Evolutionary conservation across 352 stramenopile species (phyloP).

Genomic region (Nothophytophthora sp.): DNA sequence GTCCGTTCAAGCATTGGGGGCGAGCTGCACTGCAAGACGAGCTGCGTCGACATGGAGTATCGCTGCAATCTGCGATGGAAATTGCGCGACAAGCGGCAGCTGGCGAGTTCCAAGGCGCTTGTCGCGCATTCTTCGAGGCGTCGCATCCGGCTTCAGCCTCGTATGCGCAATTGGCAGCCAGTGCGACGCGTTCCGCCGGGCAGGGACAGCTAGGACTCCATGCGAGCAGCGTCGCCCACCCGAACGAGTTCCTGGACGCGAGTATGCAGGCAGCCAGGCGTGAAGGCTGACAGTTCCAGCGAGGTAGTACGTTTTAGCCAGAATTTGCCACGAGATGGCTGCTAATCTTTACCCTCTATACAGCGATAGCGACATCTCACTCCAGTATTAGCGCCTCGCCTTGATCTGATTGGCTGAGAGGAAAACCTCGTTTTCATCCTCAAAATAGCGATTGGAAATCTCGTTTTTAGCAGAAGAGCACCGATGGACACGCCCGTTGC

Average conservation of each 20-base stretch:
- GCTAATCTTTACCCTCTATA: too few species aligned
- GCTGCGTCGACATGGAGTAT: slow-evolving; percentile 31
- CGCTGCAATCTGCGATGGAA: slow-evolving; percentile 9
- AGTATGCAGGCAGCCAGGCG: slow-evolving; percentile 26
- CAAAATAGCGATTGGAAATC: slow-evolving; percentile 1
- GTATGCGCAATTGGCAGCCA: slow-evolving; percentile 13
- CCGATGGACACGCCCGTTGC: too few species aligned
- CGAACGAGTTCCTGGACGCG: slow-evolving; percentile 55
- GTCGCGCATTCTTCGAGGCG: slow-evolving; percentile 47
- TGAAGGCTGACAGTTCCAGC: not conserved
- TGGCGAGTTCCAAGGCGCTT: slow-evolving; percentile 46
- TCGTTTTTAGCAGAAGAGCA: slow-evolving; percentile 12
- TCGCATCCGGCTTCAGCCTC: slow-evolving; percentile 24
- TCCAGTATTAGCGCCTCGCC: too few species aligned
- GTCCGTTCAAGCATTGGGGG: slow-evolving; percentile 83
- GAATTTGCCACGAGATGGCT: too few species aligned
- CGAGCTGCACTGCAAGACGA: slow-evolving; percentile 37
- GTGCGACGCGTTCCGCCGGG: not conserved
- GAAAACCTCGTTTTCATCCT: slow-evolving; percentile 8
- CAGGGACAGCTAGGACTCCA: not conserved
- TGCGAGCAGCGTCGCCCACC: slow-evolving; percentile 39
- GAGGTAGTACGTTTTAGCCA: too few species aligned
- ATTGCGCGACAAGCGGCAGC: slow-evolving; percentile 35
- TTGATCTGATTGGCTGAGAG: slow-evolving; percentile 16
- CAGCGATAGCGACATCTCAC: too few species aligned